These are phyloP conservation scores for Daldinia sp. DNA, from an alignment of 2,329 filamentous ascomycete genomes.

Conservation along the genomic window DNA sequence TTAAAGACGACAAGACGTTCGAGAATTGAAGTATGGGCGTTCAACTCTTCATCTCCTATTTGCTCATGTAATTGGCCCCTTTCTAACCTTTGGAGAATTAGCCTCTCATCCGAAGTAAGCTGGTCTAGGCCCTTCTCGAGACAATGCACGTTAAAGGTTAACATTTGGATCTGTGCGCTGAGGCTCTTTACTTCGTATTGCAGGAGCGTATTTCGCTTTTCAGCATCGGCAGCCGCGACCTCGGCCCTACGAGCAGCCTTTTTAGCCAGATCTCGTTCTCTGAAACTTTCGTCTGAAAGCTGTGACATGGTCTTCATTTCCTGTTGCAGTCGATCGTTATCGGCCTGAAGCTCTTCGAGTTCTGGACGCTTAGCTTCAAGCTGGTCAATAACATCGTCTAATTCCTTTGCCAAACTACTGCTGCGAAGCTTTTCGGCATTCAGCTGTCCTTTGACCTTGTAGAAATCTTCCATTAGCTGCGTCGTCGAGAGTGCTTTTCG, in stretches of 20 bases:
- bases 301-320: constrained; percentile 87
- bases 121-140: constrained; percentile 80
- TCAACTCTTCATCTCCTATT: constrained; percentile 76
- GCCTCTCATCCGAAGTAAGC: constrained; percentile 74
- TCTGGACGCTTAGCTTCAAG: constrained; percentile 88
- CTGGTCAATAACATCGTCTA: constrained; percentile 86
- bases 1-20: constrained; percentile 91
- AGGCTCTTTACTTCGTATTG: constrained; percentile 89
- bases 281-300: constrained; percentile 81
- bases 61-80: constrained; percentile 77
- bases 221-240: constrained; percentile 69
- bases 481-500: constrained; percentile 68
- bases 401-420: constrained; percentile 75
- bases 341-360: constrained; percentile 82
- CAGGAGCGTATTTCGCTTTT: constrained; percentile 78
- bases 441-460: constrained; percentile 75
- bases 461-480: constrained; percentile 70
- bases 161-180: constrained; percentile 87
- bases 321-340: constrained; percentile 79
- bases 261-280: constrained; percentile 79
- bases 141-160: constrained; percentile 86
- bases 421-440: constrained; percentile 77
- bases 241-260: constrained; percentile 83
- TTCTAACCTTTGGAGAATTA: constrained; percentile 79
- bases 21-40: constrained; percentile 88